Percentiles rank a stretch among this genome's conserved stretches.
Evolutionary conservation across 805 yeast genomes (phyloP).

Genomic region (Limtongia smithiae): DNA sequence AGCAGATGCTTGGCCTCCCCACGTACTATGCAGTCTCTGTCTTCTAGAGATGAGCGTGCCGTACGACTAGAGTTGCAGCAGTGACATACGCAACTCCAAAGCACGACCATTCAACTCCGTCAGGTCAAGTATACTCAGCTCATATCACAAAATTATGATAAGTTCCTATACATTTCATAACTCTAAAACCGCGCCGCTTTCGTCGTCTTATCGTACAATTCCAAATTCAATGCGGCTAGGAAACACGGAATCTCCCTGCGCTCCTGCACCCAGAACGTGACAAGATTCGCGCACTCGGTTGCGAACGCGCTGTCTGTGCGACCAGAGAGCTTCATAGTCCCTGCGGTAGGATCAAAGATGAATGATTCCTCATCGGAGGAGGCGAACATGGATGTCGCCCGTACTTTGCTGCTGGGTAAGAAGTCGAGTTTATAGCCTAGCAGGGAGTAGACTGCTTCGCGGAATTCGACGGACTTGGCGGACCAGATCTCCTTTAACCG

Average conservation of each 20-base stretch:
- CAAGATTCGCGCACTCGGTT: constrained; percentile 48
- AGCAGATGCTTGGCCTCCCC: too few relatives aligned
- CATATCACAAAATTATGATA: too few relatives aligned
- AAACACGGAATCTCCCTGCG: constrained; percentile 73
- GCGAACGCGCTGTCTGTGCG: constrained; percentile 36
- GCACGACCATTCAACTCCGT: too few relatives aligned
- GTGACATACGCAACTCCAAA: too few relatives aligned
- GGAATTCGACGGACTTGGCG: constrained; percentile 65
- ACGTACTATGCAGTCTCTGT: too few relatives aligned
- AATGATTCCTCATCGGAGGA: constrained; percentile 45
- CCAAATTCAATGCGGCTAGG: constrained; percentile 67
- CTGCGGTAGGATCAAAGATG: constrained; percentile 54
- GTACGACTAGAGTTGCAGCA: too few relatives aligned
- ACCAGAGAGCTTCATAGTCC: constrained; percentile 50
- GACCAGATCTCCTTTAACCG: constrained; percentile 51
- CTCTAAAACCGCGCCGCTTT: constrained; percentile 23
- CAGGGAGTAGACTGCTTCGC: constrained; percentile 61
- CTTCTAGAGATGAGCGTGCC: too few relatives aligned
- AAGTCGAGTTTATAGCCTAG: constrained; percentile 75
- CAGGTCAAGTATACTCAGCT: too few relatives aligned
- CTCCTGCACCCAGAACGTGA: constrained; percentile 64
- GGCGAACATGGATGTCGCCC: constrained; percentile 49
- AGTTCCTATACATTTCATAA: too few relatives aligned
- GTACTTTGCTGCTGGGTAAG: constrained; percentile 51
- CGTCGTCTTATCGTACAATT: constrained; percentile 50